phyloP scores from a whole-genome alignment of 169 alveolate species.

The Eimeria sp. region DNA sequence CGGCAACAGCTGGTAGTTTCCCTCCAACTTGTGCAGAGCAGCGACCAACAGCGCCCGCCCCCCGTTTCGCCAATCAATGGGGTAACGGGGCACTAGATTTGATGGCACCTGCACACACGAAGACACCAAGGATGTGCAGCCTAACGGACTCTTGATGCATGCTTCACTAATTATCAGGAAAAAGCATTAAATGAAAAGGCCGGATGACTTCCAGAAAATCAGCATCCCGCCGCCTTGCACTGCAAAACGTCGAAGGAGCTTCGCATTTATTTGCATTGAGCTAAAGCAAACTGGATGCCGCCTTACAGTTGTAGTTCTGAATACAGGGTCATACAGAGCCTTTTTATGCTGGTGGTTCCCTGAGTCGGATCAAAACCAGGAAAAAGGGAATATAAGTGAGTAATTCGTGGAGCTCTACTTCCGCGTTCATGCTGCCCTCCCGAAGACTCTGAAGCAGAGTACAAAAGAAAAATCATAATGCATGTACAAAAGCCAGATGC shows the following conservation, averaged over 20 bases:
- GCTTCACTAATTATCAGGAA: not conserved
- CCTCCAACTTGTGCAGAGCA: conserved; percentile 90
- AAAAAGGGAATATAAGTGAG: not conserved
- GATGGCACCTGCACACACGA: conserved; percentile 88
- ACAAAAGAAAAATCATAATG: not conserved
- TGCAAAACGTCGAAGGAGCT: not conserved
- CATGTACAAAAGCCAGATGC: not conserved
- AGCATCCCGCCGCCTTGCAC: not conserved
- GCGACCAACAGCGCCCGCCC: conserved; percentile 92
- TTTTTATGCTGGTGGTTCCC: conserved; percentile 93
- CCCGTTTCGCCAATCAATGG: conserved; percentile 94
- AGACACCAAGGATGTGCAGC: not conserved
- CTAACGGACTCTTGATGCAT: not conserved
- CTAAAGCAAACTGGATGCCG: not conserved
- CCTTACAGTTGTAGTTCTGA: conserved; percentile 92
- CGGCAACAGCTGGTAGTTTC: conserved; percentile 69
- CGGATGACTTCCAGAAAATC: not conserved
- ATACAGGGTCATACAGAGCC: conserved; percentile 92
- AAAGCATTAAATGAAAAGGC: not conserved
- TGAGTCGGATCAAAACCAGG: conserved; percentile 51
- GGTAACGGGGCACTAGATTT: conserved; percentile 91
- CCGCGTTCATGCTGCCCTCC: not conserved
- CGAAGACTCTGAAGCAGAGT: not conserved
- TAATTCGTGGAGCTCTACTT: not conserved
- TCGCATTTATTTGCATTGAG: not conserved